A percentile compares a stretch with the other conserved stretches of the same genome.
Evolutionary conservation across 1,284 basidiomycete species (phyloP).

Genomic region (Wallemia mellicola): DNA sequence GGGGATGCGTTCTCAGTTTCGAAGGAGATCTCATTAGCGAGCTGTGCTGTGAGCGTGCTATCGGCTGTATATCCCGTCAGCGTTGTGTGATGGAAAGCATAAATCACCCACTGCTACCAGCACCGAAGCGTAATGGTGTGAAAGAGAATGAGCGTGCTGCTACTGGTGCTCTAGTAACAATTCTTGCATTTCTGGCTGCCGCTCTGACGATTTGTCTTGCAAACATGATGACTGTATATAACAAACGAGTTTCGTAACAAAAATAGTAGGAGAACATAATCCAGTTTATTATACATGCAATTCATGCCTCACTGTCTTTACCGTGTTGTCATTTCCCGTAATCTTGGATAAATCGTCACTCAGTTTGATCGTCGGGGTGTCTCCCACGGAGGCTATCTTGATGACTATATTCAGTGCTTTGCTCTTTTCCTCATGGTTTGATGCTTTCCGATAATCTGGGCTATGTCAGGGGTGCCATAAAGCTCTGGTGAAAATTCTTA

Average conservation of each 20-base stretch:
- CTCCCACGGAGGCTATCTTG: conserved; percentile 46
- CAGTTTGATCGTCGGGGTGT: conserved; percentile 54
- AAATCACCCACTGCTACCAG: neutral
- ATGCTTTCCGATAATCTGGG: conserved; percentile 31
- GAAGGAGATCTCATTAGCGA: conserved; percentile 56
- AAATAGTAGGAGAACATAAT: neutral
- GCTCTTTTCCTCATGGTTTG: conserved; percentile 28
- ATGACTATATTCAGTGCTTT: conserved; percentile 77
- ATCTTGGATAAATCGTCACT: conserved; percentile 34
- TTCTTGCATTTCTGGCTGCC: neutral
- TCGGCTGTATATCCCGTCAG: conserved; percentile 27
- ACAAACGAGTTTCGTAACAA: neutral
- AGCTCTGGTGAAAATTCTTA: conserved; percentile 1
- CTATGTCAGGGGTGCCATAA: neutral
- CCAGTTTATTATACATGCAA: neutral
- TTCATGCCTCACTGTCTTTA: neutral
- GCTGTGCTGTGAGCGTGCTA: conserved; percentile 35
- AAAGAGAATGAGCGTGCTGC: neutral
- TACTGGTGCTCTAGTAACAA: neutral
- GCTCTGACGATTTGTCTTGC: neutral
- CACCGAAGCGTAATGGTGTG: neutral
- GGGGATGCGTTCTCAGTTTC: conserved; percentile 33
- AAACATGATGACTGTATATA: neutral
- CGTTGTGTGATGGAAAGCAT: neutral
- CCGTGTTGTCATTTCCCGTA: neutral